Percentiles rank a stretch among this genome's conserved stretches.
Evolutionary conservation across 257 asterid species (phyloP).

Genomic region (Thymus quinquecostatus): DNA sequence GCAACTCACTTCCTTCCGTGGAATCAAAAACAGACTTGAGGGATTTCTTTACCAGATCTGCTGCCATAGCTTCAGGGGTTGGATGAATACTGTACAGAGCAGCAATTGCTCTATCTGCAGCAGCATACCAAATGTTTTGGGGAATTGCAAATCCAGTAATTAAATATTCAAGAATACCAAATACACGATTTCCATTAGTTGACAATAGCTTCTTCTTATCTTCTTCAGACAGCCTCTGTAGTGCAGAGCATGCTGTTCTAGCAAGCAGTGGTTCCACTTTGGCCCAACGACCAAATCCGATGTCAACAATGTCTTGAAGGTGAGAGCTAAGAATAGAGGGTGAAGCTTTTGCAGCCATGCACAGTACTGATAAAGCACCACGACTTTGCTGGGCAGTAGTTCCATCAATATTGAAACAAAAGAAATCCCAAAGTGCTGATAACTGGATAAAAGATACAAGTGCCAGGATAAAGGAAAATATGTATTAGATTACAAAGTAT

Average conservation of each 20-base stretch:
- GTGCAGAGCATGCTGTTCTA: conserved; percentile 86
- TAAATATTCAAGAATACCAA: conserved; percentile 74
- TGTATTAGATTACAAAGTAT: neutral
- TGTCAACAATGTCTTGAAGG: conserved; percentile 88
- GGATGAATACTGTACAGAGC: conserved; percentile 84
- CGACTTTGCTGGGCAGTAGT: conserved; percentile 95
- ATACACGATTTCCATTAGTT: conserved; percentile 69
- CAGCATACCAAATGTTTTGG: conserved; percentile 86
- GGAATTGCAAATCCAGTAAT: conserved; percentile 71
- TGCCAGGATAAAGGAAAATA: conserved; percentile 13
- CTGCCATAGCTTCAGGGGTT: conserved; percentile 79
- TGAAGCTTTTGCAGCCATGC: conserved; percentile 91
- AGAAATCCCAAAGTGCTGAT: conserved; percentile 96
- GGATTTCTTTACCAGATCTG: conserved; percentile 72
- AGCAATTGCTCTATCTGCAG: conserved; percentile 84
- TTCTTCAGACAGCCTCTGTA: conserved; percentile 87
- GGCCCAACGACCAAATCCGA: conserved; percentile 99
- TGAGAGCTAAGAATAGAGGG: conserved; percentile 82
- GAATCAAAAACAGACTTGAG: conserved; percentile 64
- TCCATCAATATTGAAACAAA: conserved; percentile 89
- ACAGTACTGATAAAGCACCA: conserved; percentile 88
- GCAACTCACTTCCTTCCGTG: conserved; percentile 49
- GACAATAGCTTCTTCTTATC: conserved; percentile 75
- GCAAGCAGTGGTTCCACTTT: conserved; percentile 92
- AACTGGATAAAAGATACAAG: conserved; percentile 56